These are phyloP conservation scores for Metschnikowia sp. DNA, from an alignment of 805 yeast species.

Conservation along the genomic window DNA sequence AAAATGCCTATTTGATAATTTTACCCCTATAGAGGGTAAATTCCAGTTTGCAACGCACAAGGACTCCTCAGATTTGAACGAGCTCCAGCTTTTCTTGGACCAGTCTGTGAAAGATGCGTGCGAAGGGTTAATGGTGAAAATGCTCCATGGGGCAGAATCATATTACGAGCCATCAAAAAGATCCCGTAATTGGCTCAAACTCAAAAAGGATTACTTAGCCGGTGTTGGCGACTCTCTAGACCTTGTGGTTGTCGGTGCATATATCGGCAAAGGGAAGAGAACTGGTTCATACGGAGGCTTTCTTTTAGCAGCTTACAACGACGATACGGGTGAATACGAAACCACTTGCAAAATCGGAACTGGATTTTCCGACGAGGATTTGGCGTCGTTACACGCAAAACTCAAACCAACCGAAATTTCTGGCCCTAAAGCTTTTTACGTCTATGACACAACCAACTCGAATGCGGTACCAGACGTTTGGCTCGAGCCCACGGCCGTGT, in stretches of 20 bases:
- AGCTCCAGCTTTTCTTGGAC: constrained; percentile 80
- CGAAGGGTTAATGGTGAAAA: constrained; percentile 95
- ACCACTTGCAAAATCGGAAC: constrained; percentile 97
- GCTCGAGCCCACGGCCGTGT: constrained; percentile 82
- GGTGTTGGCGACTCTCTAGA: constrained; percentile 97
- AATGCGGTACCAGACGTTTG: constrained; percentile 86
- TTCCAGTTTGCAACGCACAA: constrained; percentile 75
- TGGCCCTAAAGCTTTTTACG: constrained; percentile 62
- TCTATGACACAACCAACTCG: constrained; percentile 57
- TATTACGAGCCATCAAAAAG: constrained; percentile 92
- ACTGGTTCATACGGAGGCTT: constrained; percentile 96
- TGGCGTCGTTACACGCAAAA: constrained; percentile 55
- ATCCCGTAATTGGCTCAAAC: constrained; percentile 90
- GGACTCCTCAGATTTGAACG: constrained; percentile 67
- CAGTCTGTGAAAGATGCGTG: constrained; percentile 86
- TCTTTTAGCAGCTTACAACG: constrained; percentile 83
- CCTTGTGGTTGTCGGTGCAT: constrained; percentile 90
- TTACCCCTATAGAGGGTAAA: constrained; percentile 66
- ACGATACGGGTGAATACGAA: constrained; percentile 88
- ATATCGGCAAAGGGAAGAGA: constrained; percentile 89
- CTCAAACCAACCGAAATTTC: constrained; percentile 65
- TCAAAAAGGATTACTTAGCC: constrained; percentile 90
- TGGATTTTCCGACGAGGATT: constrained; percentile 86
- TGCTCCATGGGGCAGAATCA: constrained; percentile 76
- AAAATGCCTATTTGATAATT: constrained; percentile 49